Percentiles rank a stretch among this genome's conserved stretches.
Conservation (phyloP, 1,139 yeast species). For the Saccharomyces pastorianus region DNA sequence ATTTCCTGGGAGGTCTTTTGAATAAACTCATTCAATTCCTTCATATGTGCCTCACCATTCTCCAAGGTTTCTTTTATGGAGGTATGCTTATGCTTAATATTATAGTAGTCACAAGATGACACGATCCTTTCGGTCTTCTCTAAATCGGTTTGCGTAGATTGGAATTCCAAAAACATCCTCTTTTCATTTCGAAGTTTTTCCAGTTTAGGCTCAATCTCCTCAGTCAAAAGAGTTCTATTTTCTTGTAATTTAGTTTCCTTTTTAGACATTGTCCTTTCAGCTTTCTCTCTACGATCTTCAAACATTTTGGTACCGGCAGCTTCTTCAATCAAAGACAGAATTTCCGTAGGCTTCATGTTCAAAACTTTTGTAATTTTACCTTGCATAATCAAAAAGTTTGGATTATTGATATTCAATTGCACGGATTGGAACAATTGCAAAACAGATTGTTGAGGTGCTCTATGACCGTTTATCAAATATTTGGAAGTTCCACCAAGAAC, state of each 20-base stretch:
- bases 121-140: constrained; percentile 69
- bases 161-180: constrained; percentile 74
- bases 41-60: constrained; percentile 31
- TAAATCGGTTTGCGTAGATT: constrained; percentile 71
- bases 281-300: constrained; percentile 88
- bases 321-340: constrained; percentile 85
- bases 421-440: constrained; percentile 87
- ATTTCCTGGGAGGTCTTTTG: constrained; percentile 50
- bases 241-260: constrained; percentile 80
- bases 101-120: constrained; percentile 65
- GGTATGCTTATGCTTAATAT: constrained; percentile 37
- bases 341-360: constrained; percentile 91
- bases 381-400: constrained; percentile 96
- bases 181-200: constrained; percentile 76
- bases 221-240: constrained; percentile 61
- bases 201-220: constrained; percentile 89
- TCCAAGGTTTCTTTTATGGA: constrained; percentile 35
- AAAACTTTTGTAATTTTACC: constrained; percentile 95
- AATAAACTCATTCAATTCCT: constrained; percentile 33
- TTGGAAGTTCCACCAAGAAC: constrained; percentile 88
- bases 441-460: constrained; percentile 93
- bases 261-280: constrained; percentile 83
- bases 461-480: constrained; percentile 88
- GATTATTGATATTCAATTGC: constrained; percentile 91
- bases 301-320: constrained; percentile 97